Conservation (phyloP, 2,329 filamentous ascomycete genomes). For the Aspergillus sojae region DNA sequence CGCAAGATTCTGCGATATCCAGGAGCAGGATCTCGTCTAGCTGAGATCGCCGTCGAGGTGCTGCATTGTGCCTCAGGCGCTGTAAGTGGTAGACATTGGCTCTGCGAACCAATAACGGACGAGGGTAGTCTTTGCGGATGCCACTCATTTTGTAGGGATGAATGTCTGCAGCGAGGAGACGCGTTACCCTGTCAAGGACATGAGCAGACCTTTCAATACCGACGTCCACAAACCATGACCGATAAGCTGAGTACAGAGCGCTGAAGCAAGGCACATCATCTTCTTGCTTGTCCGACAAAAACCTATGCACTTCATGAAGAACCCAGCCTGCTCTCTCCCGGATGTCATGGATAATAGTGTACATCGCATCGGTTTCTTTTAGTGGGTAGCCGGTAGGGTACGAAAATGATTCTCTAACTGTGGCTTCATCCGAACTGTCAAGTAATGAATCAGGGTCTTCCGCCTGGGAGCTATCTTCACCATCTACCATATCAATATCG, state of each 20-base stretch:
- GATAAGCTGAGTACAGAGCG: slow-evolving; percentile 85
- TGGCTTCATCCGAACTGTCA: slow-evolving; percentile 60
- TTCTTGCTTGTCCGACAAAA: slow-evolving; percentile 81
- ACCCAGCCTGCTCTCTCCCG: slow-evolving; percentile 79
- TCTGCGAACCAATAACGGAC: slow-evolving; percentile 86
- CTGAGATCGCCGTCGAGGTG: slow-evolving; percentile 83
- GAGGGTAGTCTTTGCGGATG: slow-evolving; percentile 86
- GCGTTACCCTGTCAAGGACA: slow-evolving; percentile 81
- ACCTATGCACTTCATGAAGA: slow-evolving; percentile 80
- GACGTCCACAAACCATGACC: slow-evolving; percentile 96
- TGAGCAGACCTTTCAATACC: slow-evolving; percentile 95
- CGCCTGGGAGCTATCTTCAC: slow-evolving; percentile 33
- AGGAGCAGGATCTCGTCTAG: slow-evolving; percentile 82
- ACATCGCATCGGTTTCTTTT: slow-evolving; percentile 63
- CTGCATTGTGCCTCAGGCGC: slow-evolving; percentile 89
- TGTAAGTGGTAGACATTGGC: slow-evolving; percentile 94
- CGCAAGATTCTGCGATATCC: slow-evolving; percentile 85
- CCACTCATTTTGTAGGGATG: slow-evolving; percentile 94
- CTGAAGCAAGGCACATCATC: slow-evolving; percentile 97
- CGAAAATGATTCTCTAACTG: slow-evolving; percentile 78
- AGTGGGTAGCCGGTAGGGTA: slow-evolving; percentile 89
- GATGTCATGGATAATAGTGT: slow-evolving; percentile 75
- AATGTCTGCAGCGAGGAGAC: slow-evolving; percentile 83
- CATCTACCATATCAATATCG: slow-evolving; percentile 52
- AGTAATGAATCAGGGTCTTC: slow-evolving; percentile 54